Percentiles rank a stretch among this genome's conserved stretches.
phyloP scores from a whole-genome alignment of 495 filamentous ascomycete species.

The Penicillium goetzii region DNA sequence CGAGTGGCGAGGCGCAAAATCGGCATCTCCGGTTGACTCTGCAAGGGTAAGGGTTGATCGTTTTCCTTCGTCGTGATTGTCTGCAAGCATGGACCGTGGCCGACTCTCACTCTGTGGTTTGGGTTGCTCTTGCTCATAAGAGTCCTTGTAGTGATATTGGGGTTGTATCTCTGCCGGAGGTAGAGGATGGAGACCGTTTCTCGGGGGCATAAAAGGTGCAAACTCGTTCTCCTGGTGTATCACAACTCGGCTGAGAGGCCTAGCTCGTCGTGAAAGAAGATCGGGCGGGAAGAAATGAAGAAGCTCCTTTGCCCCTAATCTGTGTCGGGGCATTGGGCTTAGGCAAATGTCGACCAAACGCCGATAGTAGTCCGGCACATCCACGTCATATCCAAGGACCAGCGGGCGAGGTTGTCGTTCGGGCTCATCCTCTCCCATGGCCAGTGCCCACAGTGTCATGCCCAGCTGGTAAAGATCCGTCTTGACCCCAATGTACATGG shows the following conservation, averaged over 20 bases:
- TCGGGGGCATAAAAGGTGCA: conserved; percentile 15
- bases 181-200: conserved; percentile 12
- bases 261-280: conserved; percentile 14
- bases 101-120: conserved; percentile 9
- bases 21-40: conserved; percentile 24
- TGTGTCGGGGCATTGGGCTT: conserved; percentile 55
- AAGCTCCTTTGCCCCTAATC: conserved; percentile 61
- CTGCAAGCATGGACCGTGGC: conserved; percentile 19
- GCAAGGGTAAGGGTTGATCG: conserved; percentile 33
- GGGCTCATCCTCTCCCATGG: conserved; percentile 85
- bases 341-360: conserved; percentile 63
- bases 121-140: conserved; percentile 11
- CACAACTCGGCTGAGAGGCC: conserved; percentile 7
- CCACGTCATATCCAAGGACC: conserved; percentile 43
- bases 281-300: conserved; percentile 52
- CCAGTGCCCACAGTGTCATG: conserved; percentile 96
- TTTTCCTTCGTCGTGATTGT: conserved; percentile 24
- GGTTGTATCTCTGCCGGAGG: background rate
- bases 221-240: conserved; percentile 4
- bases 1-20: conserved; percentile 29
- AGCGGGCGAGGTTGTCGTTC: conserved; percentile 80
- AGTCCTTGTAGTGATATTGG: conserved; percentile 6
- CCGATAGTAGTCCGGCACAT: conserved; percentile 63
- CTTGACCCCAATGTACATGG: conserved; percentile 98
- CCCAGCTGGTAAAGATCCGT: conserved; percentile 94